Conservation (phyloP, 2,329 filamentous ascomycete species). For the Aaosphaeria pasadenensis region DNA sequence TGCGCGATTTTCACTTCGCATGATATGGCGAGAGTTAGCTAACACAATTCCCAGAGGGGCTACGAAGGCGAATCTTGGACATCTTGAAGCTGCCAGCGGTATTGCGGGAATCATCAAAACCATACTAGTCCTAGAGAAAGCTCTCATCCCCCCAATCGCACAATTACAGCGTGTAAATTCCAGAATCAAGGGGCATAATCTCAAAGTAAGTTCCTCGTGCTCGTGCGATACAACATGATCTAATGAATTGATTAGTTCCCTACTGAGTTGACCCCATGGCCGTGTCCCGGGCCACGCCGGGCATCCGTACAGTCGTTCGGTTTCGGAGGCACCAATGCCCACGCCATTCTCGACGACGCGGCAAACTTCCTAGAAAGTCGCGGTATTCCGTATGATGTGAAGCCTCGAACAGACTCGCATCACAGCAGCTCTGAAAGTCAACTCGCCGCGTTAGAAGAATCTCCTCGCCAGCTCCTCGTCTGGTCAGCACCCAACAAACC, state of each 20-base stretch:
- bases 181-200: neutral
- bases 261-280: conserved; percentile 7
- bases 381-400: neutral
- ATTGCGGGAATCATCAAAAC: neutral
- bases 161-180: neutral
- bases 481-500: neutral
- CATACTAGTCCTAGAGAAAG: neutral
- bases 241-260: conserved; percentile 2
- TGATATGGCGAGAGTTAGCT: no score
- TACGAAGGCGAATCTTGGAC: neutral
- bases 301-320: conserved; percentile 11
- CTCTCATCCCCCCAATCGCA: neutral
- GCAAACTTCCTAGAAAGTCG: neutral
- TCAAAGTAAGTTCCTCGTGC: neutral
- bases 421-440: no score
- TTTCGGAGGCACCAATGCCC: conserved; percentile 12
- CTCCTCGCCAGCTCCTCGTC: neutral
- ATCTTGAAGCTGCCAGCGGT: neutral
- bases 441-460: neutral
- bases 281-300: conserved; percentile 1
- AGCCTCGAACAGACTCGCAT: no score
- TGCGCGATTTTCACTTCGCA: neutral
- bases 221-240: neutral
- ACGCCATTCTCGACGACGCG: conserved; percentile 10
- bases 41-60: neutral